Base-by-base conservation (phyloP, 2,329 filamentous ascomycete species). In the Venturia oleaginea region DNA sequence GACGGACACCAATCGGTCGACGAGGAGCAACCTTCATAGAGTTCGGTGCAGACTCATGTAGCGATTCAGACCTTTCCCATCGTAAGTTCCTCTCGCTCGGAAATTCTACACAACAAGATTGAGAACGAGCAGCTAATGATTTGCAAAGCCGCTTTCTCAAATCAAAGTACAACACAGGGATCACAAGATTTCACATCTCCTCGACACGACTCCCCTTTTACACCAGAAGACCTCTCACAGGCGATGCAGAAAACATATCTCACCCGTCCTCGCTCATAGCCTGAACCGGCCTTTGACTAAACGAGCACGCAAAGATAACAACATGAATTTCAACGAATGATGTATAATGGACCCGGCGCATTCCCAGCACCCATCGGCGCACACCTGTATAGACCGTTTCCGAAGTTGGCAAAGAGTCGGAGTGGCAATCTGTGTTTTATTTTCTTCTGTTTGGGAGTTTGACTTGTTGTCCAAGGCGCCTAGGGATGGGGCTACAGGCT, bases 191-290 rank as follows among this genome's bases (percentile, higher is more conserved):
- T 60, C 69, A 71, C 60, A 70, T 72, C 19, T 10, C 22, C 74
- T 70, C 48, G 34, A 70, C 67, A 55, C 72, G 54, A 64, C 7
- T 48, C 62, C 24, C 76, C 76, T 1, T 81, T 80, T 67, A 74
- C 77, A 2, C 72, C 77, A 32, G 76, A 79, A 61, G 78, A 80
- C 34, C 73, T 81, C 57, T 75, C 76, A 51, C 69, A 76, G 10
- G 79, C 79, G 0, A 68, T 80, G 62, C 71, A 76, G 61, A 71
- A 73, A 48, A 78, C 77, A 4, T 74, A 77, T 65, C 67, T 76
- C 17, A 34, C 51, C 7, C 27, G 13, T 1, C 27, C 51, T 32
- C 27, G 51, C 51, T 57, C 51, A 13, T 57, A 34, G 19, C 27
- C 51, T 10, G 15, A n/a, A 6, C 6, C 10, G 2, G 6, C 2